phyloP scores from a whole-genome alignment of 305 asterid species.

The Fraxinus angustifolia region DNA sequence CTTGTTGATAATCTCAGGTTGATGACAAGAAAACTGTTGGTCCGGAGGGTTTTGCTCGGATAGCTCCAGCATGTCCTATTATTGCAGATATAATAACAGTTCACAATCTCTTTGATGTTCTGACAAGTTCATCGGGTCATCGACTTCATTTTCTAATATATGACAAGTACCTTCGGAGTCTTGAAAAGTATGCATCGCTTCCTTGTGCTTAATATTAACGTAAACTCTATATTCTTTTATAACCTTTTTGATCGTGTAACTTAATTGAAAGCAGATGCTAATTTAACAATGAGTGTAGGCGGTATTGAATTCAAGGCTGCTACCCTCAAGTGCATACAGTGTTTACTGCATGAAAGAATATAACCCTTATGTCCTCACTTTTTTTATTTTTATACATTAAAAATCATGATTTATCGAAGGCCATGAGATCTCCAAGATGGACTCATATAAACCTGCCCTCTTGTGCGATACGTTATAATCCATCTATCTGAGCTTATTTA shows the following conservation, averaged over 20 bases:
- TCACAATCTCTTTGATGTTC: constrained; percentile 81
- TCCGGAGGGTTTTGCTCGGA: constrained; percentile 83
- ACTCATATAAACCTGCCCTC: constrained; percentile 1
- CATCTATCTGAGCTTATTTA: neutral
- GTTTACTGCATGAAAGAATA: neutral
- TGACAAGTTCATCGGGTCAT: constrained; percentile 62
- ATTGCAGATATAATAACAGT: constrained; percentile 78
- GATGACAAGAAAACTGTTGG: constrained; percentile 86
- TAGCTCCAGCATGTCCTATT: constrained; percentile 78
- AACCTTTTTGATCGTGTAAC: constrained; percentile 2
- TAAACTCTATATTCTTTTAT: constrained; percentile 12
- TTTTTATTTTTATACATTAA: neutral
- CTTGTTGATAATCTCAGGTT: constrained; percentile 51
- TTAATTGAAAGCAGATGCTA: constrained; percentile 15
- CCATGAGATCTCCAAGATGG: constrained; percentile 4
- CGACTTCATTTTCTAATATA: constrained; percentile 84
- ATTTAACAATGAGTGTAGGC: neutral
- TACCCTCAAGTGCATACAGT: constrained; percentile 7
- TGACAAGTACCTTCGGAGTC: constrained; percentile 79
- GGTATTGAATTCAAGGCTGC: constrained; percentile 10
- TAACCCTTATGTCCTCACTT: constrained; percentile 1
- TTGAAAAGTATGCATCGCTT: constrained; percentile 69
- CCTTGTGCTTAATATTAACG: constrained; percentile 26
- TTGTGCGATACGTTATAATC: neutral
- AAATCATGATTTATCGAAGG: constrained; percentile 9